Base-by-base conservation (phyloP, 768 basidiomycete genomes). In the Pholiota molesta region DNA sequence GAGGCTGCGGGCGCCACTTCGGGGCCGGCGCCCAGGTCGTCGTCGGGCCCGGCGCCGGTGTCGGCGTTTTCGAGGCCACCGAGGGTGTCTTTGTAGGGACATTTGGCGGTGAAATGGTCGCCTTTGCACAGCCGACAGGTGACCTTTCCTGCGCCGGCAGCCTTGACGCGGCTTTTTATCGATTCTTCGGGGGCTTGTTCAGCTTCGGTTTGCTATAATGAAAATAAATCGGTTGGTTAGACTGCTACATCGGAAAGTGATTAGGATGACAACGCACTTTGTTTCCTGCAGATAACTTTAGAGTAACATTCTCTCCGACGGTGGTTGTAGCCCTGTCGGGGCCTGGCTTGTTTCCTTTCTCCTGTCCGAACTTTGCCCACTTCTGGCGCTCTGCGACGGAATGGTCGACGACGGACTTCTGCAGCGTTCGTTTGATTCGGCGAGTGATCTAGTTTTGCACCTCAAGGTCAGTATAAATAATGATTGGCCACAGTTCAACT, bases 101-200 rank as follows among this genome's bases (percentile, higher is more conserved):
- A 99, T 75, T 96, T 95, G 65, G 95, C 92, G 14, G 97, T 99
- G 77, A 96, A 99, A 79, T 99, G 97, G 65, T 91, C 92, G 56
- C 97, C 97, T 73, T 97, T 94, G 80, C 97, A 99, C 59, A 97
- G 79, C 65, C 97, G 85, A 83, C 97, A 99, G 47, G 83, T 77
- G 65, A 99, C 92, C 72, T 95, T 95, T 72, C 94, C 94, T 21
- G 87, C 88, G 62, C 94, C 94, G 1, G 88, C 85, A 58, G 86
- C 86, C 16, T 83, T 83, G 55, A 91, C 84, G 63, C 86, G 86
- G 11, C 73, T 76, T 75, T 94, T 94, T 66, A 88, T 72, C 49
- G 78, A 73, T 60, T 91, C 86, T 68, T 91, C 90, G 11, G 83
- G 81, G 8, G 85, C 78, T 59, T 81, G 83, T 66, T 93, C 92